Evolutionary conservation across 1,284 basidiomycete genomes (phyloP), one percentile per base, ranked within the genome.

Genomic region (Amylostereum areolatum): DNA sequence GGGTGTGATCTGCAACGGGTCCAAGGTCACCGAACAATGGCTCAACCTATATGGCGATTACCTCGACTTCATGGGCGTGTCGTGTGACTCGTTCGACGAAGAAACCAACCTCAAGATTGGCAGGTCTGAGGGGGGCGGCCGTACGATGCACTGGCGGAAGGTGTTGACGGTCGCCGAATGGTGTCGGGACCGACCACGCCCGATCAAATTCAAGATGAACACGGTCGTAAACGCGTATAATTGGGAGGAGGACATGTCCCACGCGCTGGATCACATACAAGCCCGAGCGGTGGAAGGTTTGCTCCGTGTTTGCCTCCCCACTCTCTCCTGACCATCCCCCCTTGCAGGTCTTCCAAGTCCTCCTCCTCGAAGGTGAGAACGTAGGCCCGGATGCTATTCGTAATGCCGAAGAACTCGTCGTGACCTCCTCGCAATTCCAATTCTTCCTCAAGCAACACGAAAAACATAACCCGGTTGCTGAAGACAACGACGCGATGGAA

Each of bases 21-120:
- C 68, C 4, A 72, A 67, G 55, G 70, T 72, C 34, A 70, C 69
- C 0, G 65, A 71, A 49, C 65, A 60, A 45, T 73, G 71, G 70
- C 39, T 73, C 10, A 66, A 69, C 33, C 55, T 50, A 10, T 71
- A 70, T 25, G 70, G 71, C 0, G 37, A 58, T 52, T 72, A 68
- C 50, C 59, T 73, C 10, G 70, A 73, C 36, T 57, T 71, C 36
- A 72, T 73, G 61, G 71, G 66, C 1, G 66, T 73, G 0, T 70
- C 69, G 1, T 72, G 69, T 36, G 71, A 73, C 44, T 67, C 65
- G 27, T 73, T 73, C 40, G 63, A 67, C 43, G 24, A 48, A 0
- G 71, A 72, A 42, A 66, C 64, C 5, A 73, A 72, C 50, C 30
- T 65, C 36, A 59, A 54, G 8, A 62, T 66, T 35, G 69, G 72